Conservation (phyloP, 495 filamentous ascomycete genomes). For the Xylaria intraflava region DNA sequence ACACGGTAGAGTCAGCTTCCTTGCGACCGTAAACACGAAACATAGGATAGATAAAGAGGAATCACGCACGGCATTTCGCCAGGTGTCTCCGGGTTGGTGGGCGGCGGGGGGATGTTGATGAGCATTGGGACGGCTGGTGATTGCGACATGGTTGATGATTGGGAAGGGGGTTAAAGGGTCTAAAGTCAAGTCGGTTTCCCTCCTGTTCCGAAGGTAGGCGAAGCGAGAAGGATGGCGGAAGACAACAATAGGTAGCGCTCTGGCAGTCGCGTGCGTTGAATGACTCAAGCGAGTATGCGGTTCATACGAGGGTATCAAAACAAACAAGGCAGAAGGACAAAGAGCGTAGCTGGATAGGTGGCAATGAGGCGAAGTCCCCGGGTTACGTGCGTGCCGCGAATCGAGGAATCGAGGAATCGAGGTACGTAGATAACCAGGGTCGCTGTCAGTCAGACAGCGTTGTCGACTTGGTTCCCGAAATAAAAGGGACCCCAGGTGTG, state of each 20-base stretch:
- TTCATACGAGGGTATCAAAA: not conserved
- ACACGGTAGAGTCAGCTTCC: not conserved
- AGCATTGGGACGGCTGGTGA: conserved; percentile 52
- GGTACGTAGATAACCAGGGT: not conserved
- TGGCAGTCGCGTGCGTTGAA: not conserved
- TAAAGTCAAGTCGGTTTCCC: not conserved
- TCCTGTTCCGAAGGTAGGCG: not conserved
- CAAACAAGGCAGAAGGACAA: not conserved
- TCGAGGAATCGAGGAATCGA: not conserved
- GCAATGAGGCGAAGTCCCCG: not conserved
- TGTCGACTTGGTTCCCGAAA: not conserved
- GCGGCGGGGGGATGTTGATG: conserved; percentile 79
- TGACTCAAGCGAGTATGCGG: not conserved
- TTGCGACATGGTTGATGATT: conserved; percentile 32
- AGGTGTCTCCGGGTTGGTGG: conserved; percentile 80
- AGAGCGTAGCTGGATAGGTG: not conserved
- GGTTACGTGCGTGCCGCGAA: not conserved
- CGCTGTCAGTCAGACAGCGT: not conserved
- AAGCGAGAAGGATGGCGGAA: not conserved
- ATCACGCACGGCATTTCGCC: conserved; percentile 78
- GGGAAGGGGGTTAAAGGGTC: not conserved
- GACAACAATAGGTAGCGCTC: not conserved
- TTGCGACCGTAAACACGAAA: not conserved
- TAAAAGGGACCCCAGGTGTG: not conserved
- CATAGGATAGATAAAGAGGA: conserved; percentile 5